These are phyloP conservation scores for Dactylorhiza incarnata DNA, from an alignment of 106 monocot species.

Conservation along the genomic window DNA sequence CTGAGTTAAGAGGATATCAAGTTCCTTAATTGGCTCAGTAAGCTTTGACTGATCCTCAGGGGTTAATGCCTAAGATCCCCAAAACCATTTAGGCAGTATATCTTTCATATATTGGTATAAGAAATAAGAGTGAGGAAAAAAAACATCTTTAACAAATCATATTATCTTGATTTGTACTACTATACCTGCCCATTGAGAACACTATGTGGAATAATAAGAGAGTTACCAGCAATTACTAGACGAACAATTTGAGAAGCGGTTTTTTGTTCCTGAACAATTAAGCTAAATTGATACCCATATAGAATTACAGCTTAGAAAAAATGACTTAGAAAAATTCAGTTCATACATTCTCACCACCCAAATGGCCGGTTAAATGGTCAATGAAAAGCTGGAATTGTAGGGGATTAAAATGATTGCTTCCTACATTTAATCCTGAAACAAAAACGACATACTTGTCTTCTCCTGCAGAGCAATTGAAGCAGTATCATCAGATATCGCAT, in stretches of 20 bases:
- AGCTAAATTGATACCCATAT: neutral
- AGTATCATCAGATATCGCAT: neutral
- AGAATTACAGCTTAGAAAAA: neutral
- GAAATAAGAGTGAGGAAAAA: neutral
- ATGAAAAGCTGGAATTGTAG: constrained; percentile 96
- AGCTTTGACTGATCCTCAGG: constrained; percentile 71
- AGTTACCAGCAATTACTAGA: constrained; percentile 87
- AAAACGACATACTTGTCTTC: constrained; percentile 94
- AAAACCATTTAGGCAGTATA: neutral
- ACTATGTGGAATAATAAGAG: constrained; percentile 63
- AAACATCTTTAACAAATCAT: neutral
- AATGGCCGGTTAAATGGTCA: constrained; percentile 89
- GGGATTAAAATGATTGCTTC: constrained; percentile 64
- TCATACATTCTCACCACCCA: constrained; percentile 88
- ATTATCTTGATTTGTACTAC: neutral
- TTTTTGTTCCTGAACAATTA: constrained; percentile 60
- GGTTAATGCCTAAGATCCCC: constrained; percentile 40
- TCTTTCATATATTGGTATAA: neutral
- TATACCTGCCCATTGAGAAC: constrained; percentile 69
- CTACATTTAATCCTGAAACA: constrained; percentile 80
- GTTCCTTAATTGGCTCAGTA: constrained; percentile 88
- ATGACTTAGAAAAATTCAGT: neutral
- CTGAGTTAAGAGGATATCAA: constrained; percentile 93
- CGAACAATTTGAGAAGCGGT: constrained; percentile 82
- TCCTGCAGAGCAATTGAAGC: constrained; percentile 34